These are phyloP conservation scores for Agrocybe pediades DNA, from an alignment of 768 basidiomycete genomes.

Conservation along the genomic window DNA sequence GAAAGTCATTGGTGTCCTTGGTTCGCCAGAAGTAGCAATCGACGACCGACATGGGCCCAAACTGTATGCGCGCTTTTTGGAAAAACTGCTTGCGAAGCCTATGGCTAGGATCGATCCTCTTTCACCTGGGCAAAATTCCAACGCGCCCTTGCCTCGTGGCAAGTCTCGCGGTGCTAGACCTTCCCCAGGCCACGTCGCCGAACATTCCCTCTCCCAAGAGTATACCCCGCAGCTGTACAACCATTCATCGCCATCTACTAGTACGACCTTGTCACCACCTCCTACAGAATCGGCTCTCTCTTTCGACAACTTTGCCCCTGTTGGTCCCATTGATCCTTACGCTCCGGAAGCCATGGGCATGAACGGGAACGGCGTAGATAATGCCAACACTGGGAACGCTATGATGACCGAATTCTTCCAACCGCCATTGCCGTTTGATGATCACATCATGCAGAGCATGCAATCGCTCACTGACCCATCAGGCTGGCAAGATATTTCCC, in stretches of 20 bases:
- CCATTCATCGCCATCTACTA: conserved; percentile 41
- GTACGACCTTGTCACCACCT: conserved; percentile 47
- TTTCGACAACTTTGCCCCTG: conserved; percentile 49
- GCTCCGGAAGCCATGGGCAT: conserved; percentile 23
- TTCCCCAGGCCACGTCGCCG: conserved; percentile 18
- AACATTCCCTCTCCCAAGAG: conserved; percentile 16
- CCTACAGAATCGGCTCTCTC: conserved; percentile 45
- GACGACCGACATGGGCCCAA: conserved; percentile 84
- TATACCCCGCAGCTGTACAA: conserved; percentile 27
- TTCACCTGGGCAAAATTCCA: conserved; percentile 20
- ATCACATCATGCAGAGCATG: conserved; percentile 61
- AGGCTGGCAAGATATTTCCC: conserved; percentile 54
- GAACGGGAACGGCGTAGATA: conserved; percentile 10
- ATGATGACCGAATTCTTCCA: conserved; percentile 47
- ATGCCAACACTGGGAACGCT: conserved; percentile 24
- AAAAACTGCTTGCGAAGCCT: conserved; percentile 66
- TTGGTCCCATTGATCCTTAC: conserved; percentile 45
- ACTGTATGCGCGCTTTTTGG: conserved; percentile 79
- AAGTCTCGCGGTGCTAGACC: conserved; percentile 16
- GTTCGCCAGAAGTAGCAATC: conserved; percentile 69
- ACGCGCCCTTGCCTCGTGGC: conserved; percentile 16
- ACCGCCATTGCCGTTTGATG: conserved; percentile 57
- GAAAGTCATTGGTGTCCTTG: conserved; percentile 65
- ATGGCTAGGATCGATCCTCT: conserved; percentile 38
- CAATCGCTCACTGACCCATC: conserved; percentile 56